Percentiles rank a stretch among this genome's conserved stretches.
Conservation (phyloP, 176 grass and related monocot species). For the Triticum aestivum region IWGSC_CS_RefSeq_v2.1 NC_057813.1:674364129-674364628, state of each 20-base stretch:
- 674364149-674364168: neutral
- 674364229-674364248: neutral
- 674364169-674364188: neutral
- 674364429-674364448: neutral
- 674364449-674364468: neutral
- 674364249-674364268: neutral
- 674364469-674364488: neutral
- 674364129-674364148: neutral
- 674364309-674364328: neutral
- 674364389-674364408: neutral
- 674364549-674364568: constrained; percentile 55
- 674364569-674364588: constrained; percentile 64
- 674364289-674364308: neutral
- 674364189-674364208: neutral
- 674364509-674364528: constrained; percentile 13
- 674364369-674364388: neutral
- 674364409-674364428: neutral
- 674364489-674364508: neutral
- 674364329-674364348: neutral
- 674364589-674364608: constrained; percentile 60
- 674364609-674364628: constrained; percentile 79
- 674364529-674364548: constrained; percentile 26
- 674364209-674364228: neutral
- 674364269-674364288: neutral
- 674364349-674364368: neutral